phyloP scores from a whole-genome alignment of 352 stramenopile species.

The Globisporangium spiculum region DNA sequence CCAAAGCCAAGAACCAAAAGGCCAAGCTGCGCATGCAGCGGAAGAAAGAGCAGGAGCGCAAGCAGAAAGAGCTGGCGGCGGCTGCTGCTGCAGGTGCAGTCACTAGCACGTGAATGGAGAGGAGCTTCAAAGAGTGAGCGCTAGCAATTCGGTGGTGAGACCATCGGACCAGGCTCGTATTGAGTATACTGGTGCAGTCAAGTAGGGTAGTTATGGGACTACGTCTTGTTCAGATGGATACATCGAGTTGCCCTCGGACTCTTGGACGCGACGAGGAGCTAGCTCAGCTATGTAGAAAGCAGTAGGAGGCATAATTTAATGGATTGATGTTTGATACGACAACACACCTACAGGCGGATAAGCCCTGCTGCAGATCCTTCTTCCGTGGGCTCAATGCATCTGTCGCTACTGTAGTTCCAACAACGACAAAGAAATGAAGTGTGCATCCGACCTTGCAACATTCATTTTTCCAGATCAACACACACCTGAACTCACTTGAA shows the following conservation, averaged over 20 bases:
- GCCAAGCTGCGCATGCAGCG: conserved; percentile 67
- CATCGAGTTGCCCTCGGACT: background rate
- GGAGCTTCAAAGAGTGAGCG: background rate
- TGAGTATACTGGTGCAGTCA: background rate
- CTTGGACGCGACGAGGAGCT: background rate
- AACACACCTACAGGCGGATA: background rate
- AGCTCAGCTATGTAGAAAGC: background rate
- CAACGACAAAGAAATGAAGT: background rate
- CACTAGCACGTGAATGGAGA: background rate
- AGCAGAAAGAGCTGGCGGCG: conserved; percentile 15
- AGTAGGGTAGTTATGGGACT: no score
- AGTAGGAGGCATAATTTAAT: background rate
- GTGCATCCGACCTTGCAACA: background rate
- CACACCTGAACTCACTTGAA: background rate
- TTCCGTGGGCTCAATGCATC: background rate
- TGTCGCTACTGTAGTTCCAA: background rate
- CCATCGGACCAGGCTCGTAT: background rate
- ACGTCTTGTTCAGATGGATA: background rate
- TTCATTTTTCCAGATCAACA: background rate
- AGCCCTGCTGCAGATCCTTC: no score
- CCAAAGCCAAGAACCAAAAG: conserved; percentile 78
- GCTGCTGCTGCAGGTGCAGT: background rate
- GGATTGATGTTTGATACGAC: background rate
- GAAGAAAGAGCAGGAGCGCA: conserved; percentile 66
- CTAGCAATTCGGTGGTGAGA: background rate